A percentile compares a stretch with the other conserved stretches of the same genome.
Conservation (phyloP, 345 rosid species). For the Salix arbutifolia region DNA sequence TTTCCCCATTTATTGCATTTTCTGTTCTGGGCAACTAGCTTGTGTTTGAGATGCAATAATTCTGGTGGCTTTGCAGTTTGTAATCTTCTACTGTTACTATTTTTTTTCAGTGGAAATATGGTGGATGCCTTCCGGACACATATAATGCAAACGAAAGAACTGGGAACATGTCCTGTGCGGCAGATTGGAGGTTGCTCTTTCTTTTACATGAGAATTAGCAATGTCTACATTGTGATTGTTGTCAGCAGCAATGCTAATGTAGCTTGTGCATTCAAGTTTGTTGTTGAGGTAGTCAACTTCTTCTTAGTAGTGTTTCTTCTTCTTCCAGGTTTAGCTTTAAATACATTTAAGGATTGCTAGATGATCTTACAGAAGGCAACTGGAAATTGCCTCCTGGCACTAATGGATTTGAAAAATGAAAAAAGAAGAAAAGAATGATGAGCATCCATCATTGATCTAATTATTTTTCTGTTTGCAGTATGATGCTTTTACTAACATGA, state of each 20-base stretch:
- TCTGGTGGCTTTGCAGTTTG: background rate
- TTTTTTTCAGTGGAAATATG: slow-evolving; percentile 71
- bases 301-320: background rate
- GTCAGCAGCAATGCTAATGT: slow-evolving; percentile 99
- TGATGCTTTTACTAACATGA: background rate
- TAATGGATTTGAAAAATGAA: background rate
- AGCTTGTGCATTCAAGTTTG: slow-evolving; percentile 97
- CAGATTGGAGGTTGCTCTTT: slow-evolving; percentile 99
- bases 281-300: slow-evolving; percentile 67
- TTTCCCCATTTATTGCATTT: background rate
- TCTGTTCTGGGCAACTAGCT: background rate
- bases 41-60: background rate
- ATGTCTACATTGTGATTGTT: slow-evolving; percentile 94
- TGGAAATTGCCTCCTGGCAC: background rate
- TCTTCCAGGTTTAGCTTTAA: background rate
- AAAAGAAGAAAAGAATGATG: no score
- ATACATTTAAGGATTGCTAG: background rate
- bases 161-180: slow-evolving; percentile 93
- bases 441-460: background rate
- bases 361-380: background rate
- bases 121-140: slow-evolving; percentile 98
- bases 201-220: slow-evolving; percentile 94
- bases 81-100: slow-evolving; percentile 4
- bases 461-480: background rate
- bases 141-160: slow-evolving; percentile 97